Percentiles rank a stretch among this genome's conserved stretches.
Conservation (phyloP, 768 basidiomycete species). For the Amanita exitialis region DNA sequence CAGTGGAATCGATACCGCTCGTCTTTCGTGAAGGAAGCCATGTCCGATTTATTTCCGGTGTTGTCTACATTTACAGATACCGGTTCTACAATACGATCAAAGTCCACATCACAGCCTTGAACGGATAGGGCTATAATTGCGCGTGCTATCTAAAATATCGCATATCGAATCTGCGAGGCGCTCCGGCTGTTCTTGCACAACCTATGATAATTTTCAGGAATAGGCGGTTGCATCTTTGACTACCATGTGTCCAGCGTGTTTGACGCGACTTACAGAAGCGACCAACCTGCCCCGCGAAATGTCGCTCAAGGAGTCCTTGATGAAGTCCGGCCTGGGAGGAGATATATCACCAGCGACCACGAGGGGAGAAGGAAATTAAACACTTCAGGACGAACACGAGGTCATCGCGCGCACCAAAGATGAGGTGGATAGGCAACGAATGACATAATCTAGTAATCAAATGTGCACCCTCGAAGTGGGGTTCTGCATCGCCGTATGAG, state of each 20-base stretch:
- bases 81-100: not conserved
- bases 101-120: constrained; percentile 13
- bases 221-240: constrained; percentile 1
- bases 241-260: constrained; percentile 40
- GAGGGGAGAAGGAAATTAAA: not conserved
- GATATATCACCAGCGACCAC: not conserved
- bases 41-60: not conserved
- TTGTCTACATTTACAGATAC: not conserved
- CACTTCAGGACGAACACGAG: constrained; percentile 25
- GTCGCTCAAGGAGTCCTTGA: constrained; percentile 34
- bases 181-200: constrained; percentile 36
- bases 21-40: too few relatives aligned
- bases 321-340: constrained; percentile 26
- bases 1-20: too few relatives aligned
- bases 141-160: constrained; percentile 20
- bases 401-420: constrained; percentile 37
- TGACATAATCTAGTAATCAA: constrained; percentile 24
- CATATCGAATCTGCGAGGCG: constrained; percentile 24
- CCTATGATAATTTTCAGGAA: constrained; percentile 13
- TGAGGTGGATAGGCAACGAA: constrained; percentile 30
- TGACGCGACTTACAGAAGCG: constrained; percentile 32
- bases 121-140: not conserved
- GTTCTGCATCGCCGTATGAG: constrained; percentile 33
- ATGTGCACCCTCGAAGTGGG: constrained; percentile 29
- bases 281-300: constrained; percentile 26